Conservation (phyloP, 495 filamentous ascomycete genomes). For the Hypoxylon fuscum region DNA sequence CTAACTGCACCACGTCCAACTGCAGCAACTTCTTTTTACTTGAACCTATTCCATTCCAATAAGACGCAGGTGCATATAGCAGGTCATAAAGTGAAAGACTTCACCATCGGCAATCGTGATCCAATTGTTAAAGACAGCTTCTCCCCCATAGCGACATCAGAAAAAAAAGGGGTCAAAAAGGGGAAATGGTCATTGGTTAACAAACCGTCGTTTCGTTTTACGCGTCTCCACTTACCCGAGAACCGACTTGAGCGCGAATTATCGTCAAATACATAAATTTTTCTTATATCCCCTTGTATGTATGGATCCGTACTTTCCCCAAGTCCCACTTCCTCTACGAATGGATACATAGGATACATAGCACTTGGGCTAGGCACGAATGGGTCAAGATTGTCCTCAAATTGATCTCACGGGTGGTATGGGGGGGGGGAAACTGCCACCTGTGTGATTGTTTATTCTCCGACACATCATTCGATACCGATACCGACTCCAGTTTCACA, state of each 20-base stretch:
- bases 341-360: conserved; percentile 9
- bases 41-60: background rate
- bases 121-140: background rate
- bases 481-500: conserved; percentile 27
- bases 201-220: conserved; percentile 18
- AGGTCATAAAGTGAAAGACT: too few species aligned
- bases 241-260: conserved; percentile 32
- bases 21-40: background rate
- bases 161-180: conserved; percentile 21
- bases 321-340: conserved; percentile 30
- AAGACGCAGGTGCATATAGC: background rate
- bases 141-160: background rate
- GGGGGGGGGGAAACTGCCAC: conserved; percentile 19
- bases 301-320: conserved; percentile 8
- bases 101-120: too few species aligned
- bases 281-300: conserved; percentile 26
- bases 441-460: conserved; percentile 29
- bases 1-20: background rate
- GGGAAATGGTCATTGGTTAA: background rate
- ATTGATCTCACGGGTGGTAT: conserved; percentile 11
- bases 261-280: conserved; percentile 10
- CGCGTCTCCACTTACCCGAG: conserved; percentile 34
- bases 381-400: conserved; percentile 25
- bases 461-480: conserved; percentile 27
- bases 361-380: conserved; percentile 28